These are phyloP conservation scores for Carex cristatella DNA, from an alignment of 176 grass and related monocot genomes.

Conservation along the genomic window DNA sequence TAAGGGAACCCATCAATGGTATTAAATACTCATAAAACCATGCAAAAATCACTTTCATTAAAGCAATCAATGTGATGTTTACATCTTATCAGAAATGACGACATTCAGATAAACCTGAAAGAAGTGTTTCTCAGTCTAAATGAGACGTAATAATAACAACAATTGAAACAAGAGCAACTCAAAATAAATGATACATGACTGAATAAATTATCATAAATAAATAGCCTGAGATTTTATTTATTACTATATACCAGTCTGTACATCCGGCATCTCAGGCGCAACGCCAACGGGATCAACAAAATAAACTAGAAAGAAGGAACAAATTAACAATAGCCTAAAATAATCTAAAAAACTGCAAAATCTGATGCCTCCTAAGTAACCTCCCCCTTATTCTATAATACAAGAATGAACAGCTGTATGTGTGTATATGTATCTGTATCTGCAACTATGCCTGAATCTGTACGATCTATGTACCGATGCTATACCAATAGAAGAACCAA, in stretches of 20 bases:
- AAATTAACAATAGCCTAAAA: background rate
- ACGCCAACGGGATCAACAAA: background rate
- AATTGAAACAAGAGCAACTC: background rate
- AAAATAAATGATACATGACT: background rate
- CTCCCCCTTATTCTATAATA: conserved; percentile 12
- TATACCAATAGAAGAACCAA: conserved; percentile 10
- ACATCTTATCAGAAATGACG: background rate
- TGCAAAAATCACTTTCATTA: background rate
- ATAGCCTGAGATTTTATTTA: conserved; percentile 17
- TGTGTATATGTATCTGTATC: background rate
- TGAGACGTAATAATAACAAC: background rate
- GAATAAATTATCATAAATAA: background rate
- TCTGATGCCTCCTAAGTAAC: background rate
- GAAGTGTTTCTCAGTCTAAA: background rate
- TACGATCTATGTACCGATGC: background rate
- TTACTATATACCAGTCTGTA: conserved; percentile 11
- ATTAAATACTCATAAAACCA: background rate
- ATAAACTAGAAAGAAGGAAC: background rate
- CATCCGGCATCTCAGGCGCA: conserved; percentile 12
- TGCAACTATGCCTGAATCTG: background rate
- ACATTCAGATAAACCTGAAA: background rate
- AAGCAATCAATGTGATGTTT: background rate
- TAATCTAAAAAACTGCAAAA: conserved; percentile 14
- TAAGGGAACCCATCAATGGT: background rate
- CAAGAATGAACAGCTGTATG: conserved; percentile 10